These are phyloP conservation scores for Stromatinia cepivora DNA, from an alignment of 2,329 filamentous ascomycete genomes.

Conservation along the genomic window DNA sequence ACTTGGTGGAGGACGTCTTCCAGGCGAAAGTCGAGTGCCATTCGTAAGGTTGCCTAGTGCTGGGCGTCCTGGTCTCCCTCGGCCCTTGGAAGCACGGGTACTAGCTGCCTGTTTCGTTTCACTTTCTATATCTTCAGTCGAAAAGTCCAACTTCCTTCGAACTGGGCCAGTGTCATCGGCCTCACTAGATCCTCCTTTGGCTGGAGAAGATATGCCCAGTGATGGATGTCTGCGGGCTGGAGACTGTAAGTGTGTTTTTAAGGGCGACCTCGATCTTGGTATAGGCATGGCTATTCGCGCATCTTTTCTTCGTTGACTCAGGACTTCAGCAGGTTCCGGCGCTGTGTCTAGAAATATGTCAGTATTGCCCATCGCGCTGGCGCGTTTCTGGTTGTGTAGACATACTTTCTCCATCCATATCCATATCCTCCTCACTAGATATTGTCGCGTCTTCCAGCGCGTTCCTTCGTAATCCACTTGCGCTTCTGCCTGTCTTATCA, in stretches of 20 bases:
- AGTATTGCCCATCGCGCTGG: conserved; percentile 22
- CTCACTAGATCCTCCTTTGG: conserved; percentile 35
- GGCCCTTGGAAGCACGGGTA: conserved; percentile 8
- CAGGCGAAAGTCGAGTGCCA: conserved; percentile 29
- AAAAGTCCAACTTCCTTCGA: conserved; percentile 40
- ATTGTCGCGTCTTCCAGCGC: conserved; percentile 46
- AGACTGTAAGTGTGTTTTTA: conserved; percentile 41
- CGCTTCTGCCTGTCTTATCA: conserved; percentile 19
- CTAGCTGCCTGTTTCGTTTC: conserved; percentile 18
- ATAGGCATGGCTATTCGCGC: conserved; percentile 37
- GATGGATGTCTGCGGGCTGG: conserved; percentile 41
- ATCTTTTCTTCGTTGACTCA: conserved; percentile 43
- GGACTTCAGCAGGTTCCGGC: conserved; percentile 48
- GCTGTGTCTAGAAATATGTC: conserved; percentile 46
- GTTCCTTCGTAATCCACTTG: conserved; percentile 26
- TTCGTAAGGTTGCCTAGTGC: conserved; percentile 29
- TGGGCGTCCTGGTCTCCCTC: conserved; percentile 22
- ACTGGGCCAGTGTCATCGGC: conserved; percentile 33
- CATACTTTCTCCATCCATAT: conserved; percentile 58
- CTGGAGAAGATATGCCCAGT: conserved; percentile 39
- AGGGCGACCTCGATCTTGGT: conserved; percentile 41
- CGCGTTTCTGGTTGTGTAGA: conserved; percentile 6
- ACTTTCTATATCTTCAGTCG: conserved; percentile 31
- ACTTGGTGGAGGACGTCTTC: conserved; percentile 18
- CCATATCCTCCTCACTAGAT: conserved; percentile 60